Evolutionary conservation across 495 filamentous ascomycete genomes (phyloP).

Genomic region (Parmelia sp.): DNA sequence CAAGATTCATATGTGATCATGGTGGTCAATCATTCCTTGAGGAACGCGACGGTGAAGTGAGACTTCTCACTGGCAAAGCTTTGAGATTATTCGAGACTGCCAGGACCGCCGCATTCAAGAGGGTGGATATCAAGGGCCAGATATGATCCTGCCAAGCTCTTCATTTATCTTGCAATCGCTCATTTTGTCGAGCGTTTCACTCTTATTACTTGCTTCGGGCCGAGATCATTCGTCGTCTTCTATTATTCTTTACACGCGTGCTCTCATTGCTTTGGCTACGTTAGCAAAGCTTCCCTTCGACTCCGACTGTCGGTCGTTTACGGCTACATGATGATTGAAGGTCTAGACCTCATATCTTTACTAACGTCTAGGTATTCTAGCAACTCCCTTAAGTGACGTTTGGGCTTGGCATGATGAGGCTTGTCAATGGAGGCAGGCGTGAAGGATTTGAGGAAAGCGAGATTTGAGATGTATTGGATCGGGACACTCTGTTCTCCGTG

Average conservation of each 20-base stretch:
- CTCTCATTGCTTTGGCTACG: conserved; percentile 15
- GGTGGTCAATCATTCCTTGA: conserved; percentile 68
- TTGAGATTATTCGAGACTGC: conserved; percentile 64
- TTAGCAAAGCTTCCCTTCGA: conserved; percentile 8
- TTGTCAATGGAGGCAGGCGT: background rate
- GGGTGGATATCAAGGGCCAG: conserved; percentile 95
- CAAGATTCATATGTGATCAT: conserved; percentile 78
- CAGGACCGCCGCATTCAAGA: conserved; percentile 64
- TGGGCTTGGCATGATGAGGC: background rate
- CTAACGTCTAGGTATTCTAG: conserved; percentile 15
- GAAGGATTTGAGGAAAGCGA: background rate
- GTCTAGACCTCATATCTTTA: conserved; percentile 5
- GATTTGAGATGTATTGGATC: background rate
- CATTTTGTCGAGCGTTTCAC: conserved; percentile 2
- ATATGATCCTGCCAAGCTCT: conserved; percentile 51
- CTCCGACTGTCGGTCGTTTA: conserved; percentile 5
- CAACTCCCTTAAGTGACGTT: background rate
- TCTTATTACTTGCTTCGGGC: conserved; percentile 1
- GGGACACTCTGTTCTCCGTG: background rate
- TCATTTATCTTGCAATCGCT: conserved; percentile 1
- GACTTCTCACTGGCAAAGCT: conserved; percentile 71
- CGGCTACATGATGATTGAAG: conserved; percentile 2
- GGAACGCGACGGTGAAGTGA: conserved; percentile 65
- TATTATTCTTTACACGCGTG: conserved; percentile 9
- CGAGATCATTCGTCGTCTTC: conserved; percentile 9